Conservation (phyloP, 148 eudicot species). For the Amaranthus cruentus region DNA sequence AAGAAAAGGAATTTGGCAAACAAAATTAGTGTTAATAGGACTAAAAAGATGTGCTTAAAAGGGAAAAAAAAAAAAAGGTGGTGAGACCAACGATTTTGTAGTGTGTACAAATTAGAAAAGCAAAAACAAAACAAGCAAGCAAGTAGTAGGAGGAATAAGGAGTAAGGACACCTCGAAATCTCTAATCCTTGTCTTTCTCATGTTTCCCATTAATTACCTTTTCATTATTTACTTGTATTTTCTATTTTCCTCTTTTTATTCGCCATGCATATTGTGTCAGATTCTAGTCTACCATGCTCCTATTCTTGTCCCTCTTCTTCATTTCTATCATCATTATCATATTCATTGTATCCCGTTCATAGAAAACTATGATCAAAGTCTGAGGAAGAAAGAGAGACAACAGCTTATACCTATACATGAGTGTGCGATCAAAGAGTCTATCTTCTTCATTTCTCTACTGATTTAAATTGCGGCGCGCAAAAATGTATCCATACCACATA, state of each 20-base stretch:
- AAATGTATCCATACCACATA: too few species aligned
- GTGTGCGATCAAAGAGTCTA: too few species aligned
- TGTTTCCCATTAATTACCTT: too few species aligned
- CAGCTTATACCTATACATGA: too few species aligned
- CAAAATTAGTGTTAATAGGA: neutral
- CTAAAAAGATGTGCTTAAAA: constrained; percentile 1
- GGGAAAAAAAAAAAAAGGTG: neutral
- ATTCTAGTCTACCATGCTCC: neutral
- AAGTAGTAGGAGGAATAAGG: too few species aligned
- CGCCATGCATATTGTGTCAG: neutral
- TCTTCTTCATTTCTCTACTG: too few species aligned
- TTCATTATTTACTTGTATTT: neutral
- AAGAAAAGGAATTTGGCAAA: neutral
- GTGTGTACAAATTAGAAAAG: neutral
- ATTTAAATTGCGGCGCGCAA: too few species aligned
- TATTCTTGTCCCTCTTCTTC: neutral
- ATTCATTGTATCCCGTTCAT: too few species aligned
- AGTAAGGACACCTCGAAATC: neutral
- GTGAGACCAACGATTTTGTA: neutral
- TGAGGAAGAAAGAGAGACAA: too few species aligned
- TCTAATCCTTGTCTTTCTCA: constrained; percentile 1
- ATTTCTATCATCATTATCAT: too few species aligned
- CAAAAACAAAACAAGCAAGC: too few species aligned
- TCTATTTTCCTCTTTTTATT: neutral
- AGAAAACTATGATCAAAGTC: too few species aligned